Evolutionary conservation across 805 yeast species (phyloP).

Genomic region (Suhomyces sp.): DNA sequence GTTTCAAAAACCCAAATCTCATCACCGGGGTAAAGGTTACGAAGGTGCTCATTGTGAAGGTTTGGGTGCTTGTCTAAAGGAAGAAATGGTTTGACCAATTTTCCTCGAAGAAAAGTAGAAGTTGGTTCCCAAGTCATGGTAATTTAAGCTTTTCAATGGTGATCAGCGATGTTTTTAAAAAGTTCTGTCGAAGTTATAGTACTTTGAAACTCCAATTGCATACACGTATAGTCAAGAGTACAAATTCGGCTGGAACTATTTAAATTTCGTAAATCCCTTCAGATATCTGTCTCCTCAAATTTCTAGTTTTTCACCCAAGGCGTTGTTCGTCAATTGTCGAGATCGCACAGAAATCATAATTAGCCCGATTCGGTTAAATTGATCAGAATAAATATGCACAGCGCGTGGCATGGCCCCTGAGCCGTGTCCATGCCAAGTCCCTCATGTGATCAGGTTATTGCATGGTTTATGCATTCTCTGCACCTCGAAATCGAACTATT

Average conservation of each 20-base stretch:
- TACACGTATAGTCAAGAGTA: neutral
- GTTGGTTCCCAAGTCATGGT: conserved; percentile 41
- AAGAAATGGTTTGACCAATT: conserved; percentile 37
- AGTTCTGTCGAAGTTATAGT: neutral
- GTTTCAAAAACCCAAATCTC: conserved; percentile 72
- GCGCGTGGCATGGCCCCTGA: neutral
- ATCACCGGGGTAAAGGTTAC: conserved; percentile 71
- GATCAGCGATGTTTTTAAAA: neutral
- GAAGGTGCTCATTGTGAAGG: conserved; percentile 37
- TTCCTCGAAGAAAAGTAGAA: conserved; percentile 33
- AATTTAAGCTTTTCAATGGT: neutral
- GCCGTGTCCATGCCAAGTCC: neutral
- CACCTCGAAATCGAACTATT: neutral
- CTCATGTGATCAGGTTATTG: neutral
- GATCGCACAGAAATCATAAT: neutral
- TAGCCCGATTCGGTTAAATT: conserved; percentile 3
- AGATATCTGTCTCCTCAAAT: neutral
- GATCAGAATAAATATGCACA: neutral
- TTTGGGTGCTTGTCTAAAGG: conserved; percentile 43
- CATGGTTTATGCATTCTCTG: neutral
- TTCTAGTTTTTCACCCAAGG: neutral
- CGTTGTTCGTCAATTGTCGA: conserved; percentile 5
- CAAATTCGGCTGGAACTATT: neutral
- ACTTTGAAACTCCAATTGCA: neutral
- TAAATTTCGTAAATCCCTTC: neutral